These are phyloP conservation scores for Amylocarpus encephaloides DNA, from an alignment of 2,329 filamentous ascomycete genomes.

Conservation along the genomic window DNA sequence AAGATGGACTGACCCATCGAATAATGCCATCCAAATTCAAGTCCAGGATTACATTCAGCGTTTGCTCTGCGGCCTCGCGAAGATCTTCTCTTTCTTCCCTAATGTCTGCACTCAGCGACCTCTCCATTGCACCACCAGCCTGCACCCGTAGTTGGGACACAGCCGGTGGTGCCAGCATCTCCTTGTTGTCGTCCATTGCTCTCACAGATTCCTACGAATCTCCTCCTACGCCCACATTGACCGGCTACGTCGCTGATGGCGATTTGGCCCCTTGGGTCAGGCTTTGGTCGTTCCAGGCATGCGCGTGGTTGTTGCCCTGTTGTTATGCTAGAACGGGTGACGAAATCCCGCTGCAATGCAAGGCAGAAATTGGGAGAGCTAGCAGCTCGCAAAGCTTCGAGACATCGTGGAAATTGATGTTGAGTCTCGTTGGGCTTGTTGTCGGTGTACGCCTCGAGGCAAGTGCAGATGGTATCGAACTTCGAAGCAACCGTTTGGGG, in stretches of 20 bases:
- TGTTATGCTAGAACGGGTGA: slow-evolving; percentile 16
- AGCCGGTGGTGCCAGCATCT: slow-evolving; percentile 30
- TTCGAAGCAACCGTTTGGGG: slow-evolving; percentile 1
- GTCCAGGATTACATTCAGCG: slow-evolving; percentile 92
- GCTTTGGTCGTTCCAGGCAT: slow-evolving; percentile 14
- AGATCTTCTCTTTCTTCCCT: slow-evolving; percentile 89
- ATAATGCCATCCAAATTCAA: slow-evolving; percentile 84
- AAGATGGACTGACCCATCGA: slow-evolving; percentile 94
- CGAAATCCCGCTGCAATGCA: slow-evolving; percentile 7
- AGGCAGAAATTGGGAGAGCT: slow-evolving; percentile 20
- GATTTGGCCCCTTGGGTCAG: background rate
- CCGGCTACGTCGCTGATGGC: slow-evolving; percentile 12
- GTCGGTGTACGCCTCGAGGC: slow-evolving; percentile 7
- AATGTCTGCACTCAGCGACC: slow-evolving; percentile 79
- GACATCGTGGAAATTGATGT: slow-evolving; percentile 27
- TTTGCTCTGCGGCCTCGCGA: slow-evolving; percentile 92
- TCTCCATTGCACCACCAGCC: slow-evolving; percentile 43
- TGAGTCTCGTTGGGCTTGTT: slow-evolving; percentile 25
- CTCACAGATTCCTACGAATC: slow-evolving; percentile 23
- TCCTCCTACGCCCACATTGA: slow-evolving; percentile 25
- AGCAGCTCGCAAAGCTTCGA: slow-evolving; percentile 18
- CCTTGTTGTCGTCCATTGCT: slow-evolving; percentile 22
- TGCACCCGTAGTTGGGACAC: slow-evolving; percentile 28
- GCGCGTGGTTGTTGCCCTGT: slow-evolving; percentile 17
- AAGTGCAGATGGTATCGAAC: background rate